Conservation (phyloP, 139 green algal genomes). For the Asterochloris sp. region DNA sequence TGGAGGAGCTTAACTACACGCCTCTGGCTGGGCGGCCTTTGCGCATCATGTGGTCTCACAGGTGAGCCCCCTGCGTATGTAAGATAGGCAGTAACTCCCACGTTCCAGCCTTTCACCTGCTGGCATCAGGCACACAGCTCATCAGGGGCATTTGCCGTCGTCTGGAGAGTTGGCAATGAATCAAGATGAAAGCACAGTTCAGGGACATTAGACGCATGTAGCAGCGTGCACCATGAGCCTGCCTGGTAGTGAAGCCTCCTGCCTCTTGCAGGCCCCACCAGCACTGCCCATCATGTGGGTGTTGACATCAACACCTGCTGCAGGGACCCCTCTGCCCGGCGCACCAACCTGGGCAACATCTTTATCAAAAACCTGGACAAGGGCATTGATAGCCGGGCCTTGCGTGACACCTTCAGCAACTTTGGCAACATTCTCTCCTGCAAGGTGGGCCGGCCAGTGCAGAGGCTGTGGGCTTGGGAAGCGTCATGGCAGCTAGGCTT, state of each 20-base stretch:
- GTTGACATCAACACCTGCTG: constrained; percentile 12
- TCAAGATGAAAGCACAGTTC: too few relatives aligned
- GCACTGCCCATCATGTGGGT: constrained; percentile 23
- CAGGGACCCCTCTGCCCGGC: constrained; percentile 62
- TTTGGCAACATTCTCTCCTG: constrained; percentile 89
- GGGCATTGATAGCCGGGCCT: constrained; percentile 86
- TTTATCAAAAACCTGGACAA: constrained; percentile 98
- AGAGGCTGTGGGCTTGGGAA: constrained; percentile 8
- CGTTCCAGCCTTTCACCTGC: too few relatives aligned
- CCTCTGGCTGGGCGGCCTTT: constrained; percentile 83
- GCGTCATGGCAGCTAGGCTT: too few relatives aligned
- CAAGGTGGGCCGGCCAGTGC: constrained; percentile 38
- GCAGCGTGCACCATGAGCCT: too few relatives aligned
- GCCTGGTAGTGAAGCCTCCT: too few relatives aligned
- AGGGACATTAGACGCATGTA: too few relatives aligned
- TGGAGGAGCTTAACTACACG: constrained; percentile 90
- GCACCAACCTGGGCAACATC: constrained; percentile 84
- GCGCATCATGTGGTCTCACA: constrained; percentile 94
- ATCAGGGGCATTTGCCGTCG: too few relatives aligned
- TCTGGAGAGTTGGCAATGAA: too few relatives aligned
- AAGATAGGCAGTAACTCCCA: constrained; percentile 10
- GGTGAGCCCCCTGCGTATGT: constrained; percentile 64
- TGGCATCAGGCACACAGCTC: too few relatives aligned
- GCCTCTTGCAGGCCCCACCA: too few relatives aligned
- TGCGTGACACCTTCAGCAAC: constrained; percentile 92